Conservation (phyloP, 768 basidiomycete species). For the Tylopilus rubrobrunneus region DNA sequence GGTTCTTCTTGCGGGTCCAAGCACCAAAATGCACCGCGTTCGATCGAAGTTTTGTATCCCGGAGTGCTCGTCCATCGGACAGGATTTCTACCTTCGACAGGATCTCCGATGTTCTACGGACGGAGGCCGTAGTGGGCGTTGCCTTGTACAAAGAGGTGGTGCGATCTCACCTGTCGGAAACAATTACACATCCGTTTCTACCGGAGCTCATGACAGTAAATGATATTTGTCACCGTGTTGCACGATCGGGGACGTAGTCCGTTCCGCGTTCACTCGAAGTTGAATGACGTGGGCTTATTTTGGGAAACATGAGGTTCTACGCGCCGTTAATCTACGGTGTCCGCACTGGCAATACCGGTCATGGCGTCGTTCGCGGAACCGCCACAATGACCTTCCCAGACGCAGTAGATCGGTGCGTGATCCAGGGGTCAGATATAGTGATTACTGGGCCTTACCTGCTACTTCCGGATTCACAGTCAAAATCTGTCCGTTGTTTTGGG, state of each 20-base stretch:
- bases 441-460: conserved; percentile 21
- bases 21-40: conserved; percentile 3
- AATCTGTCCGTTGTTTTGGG: conserved; percentile 17
- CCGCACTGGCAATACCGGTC: conserved; percentile 25
- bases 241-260: conserved; percentile 2
- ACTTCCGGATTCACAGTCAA: conserved; percentile 28
- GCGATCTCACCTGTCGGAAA: neutral
- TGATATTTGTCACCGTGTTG: neutral
- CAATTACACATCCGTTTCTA: neutral
- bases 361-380: conserved; percentile 20
- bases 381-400: conserved; percentile 26
- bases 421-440: conserved; percentile 22
- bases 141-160: conserved; percentile 1
- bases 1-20: conserved; percentile 3
- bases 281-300: conserved; percentile 8
- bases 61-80: conserved; percentile 8
- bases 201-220: conserved; percentile 1
- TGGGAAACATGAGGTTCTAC: conserved; percentile 4
- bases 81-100: neutral
- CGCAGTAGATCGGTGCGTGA: conserved; percentile 25
- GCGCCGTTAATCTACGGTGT: conserved; percentile 19
- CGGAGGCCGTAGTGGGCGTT: conserved; percentile 5
- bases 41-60: neutral
- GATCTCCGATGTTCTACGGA: conserved; percentile 13
- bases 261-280: neutral